Percentiles rank a stretch among this genome's conserved stretches.
phyloP scores from a whole-genome alignment of 371 early-diverging fungal species.

The Mycotypha africana region DNA sequence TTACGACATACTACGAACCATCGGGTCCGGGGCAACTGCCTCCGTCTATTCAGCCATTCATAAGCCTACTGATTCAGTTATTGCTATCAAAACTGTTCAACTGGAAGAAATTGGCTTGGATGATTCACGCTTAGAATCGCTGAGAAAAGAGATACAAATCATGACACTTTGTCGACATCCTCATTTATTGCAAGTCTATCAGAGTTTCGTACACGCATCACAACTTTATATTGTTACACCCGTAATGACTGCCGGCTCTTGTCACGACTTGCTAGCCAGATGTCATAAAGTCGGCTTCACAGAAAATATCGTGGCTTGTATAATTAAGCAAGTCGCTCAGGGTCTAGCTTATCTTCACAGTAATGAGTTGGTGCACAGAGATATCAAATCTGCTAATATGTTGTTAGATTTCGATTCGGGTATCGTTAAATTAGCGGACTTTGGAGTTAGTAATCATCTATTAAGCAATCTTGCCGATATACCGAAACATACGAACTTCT shows the following conservation, averaged over 20 bases:
- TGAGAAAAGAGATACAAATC: constrained; percentile 63
- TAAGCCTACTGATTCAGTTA: constrained; percentile 19
- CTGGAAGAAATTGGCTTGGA: constrained; percentile 21
- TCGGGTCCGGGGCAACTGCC: constrained; percentile 39
- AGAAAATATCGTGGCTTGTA: constrained; percentile 41
- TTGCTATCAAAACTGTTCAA: constrained; percentile 39
- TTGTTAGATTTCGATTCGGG: constrained; percentile 71
- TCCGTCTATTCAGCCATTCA: constrained; percentile 34
- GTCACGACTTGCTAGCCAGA: constrained; percentile 28
- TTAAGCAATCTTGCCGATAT: constrained; percentile 5
- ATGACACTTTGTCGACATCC: constrained; percentile 67
- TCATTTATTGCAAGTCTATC: constrained; percentile 59
- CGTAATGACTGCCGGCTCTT: constrained; percentile 56
- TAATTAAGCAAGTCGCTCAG: constrained; percentile 79
- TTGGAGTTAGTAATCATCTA: constrained; percentile 38
- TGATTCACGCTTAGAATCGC: constrained; percentile 28
- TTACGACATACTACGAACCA: constrained; percentile 15
- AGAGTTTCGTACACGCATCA: constrained; percentile 57
- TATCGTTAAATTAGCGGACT: constrained; percentile 39
- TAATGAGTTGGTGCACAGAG: constrained; percentile 91
- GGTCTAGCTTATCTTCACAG: constrained; percentile 92
- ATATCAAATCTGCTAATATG: constrained; percentile 93
- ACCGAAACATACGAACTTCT: too few relatives aligned
- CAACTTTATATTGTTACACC: constrained; percentile 66
- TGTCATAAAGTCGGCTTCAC: constrained; percentile 24